Base-by-base conservation (phyloP, 306 rosid genomes). In the Cercis canadensis region DNA sequence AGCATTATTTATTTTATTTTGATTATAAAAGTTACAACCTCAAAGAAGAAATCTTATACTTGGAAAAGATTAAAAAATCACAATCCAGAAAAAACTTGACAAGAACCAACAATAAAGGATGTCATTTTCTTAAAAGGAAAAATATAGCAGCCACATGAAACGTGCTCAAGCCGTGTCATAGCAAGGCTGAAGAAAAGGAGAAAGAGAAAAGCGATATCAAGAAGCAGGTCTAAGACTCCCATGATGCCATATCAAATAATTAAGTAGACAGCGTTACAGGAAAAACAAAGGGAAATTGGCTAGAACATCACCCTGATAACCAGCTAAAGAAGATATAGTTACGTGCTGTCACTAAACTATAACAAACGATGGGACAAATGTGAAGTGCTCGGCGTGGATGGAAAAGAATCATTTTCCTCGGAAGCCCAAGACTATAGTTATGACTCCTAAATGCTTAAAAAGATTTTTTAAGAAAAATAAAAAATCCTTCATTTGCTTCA, bases 1-100 rank as follows among this genome's bases (percentile, higher is more conserved):
- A 75, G 70, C 14, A 37, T n/a, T 14, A 77, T 69, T 64, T 51
- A 16, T 65, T 67, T 55, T 83, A 41, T 41, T 57, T 67, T 34
- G 61, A 75, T 29, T 41, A 43, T 57, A 44, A 31, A 57, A 58
- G 37, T 70, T 73, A 43, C 13, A 68, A 24, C 53, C 34, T 53
- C 24, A 70, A 5, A 57, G 21, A 46, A 6, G 14, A n/a, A n/a
- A n/a, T n/a, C n/a, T n/a, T 17, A 17, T 29, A 21, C 7, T 14
- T 18, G 43, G 29, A 36, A 37, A 60, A 71, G 36, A 47, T 46
- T 10, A 36, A 8, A 13, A 18, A 57, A 57, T 17, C 18, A 40
- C n/a, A 67, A 41, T 55, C 58, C 33, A 36, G 56, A 62, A 62
- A 63, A 58, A 59, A 24, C 51, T 67, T 29, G 34, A 64, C 60